Percentiles rank a stretch among this genome's conserved stretches.
phyloP scores from a whole-genome alignment of 805 yeast genomes.

The Cyberlindnera japonica region DNA sequence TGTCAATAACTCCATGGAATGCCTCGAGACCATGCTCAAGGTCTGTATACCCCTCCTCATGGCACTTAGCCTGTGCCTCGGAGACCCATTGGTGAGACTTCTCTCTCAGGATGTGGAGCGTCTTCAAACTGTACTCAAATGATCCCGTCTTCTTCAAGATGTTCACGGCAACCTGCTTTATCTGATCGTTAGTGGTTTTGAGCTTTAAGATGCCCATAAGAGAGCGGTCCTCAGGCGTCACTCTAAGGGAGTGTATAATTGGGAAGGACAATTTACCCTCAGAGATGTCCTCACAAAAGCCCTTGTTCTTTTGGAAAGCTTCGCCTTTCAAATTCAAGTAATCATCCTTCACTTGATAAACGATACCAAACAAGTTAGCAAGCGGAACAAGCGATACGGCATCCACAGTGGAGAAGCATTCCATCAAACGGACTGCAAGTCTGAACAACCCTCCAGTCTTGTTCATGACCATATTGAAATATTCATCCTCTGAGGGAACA shows the following conservation, averaged over 20 bases:
- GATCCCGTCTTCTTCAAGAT: slow-evolving; percentile 36
- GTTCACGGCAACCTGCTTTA: slow-evolving; percentile 49
- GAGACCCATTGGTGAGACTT: slow-evolving; percentile 14
- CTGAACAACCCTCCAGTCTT: slow-evolving; percentile 90
- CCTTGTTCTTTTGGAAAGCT: slow-evolving; percentile 57
- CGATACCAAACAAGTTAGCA: slow-evolving; percentile 73
- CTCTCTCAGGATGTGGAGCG: slow-evolving; percentile 11
- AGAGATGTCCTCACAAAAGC: slow-evolving; percentile 78
- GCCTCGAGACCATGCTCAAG: slow-evolving; percentile 1
- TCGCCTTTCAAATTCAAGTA: slow-evolving; percentile 61
- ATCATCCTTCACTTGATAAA: slow-evolving; percentile 87
- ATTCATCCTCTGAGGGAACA: slow-evolving; percentile 61
- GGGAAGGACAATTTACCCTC: slow-evolving; percentile 92
- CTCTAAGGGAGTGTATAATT: slow-evolving; percentile 59
- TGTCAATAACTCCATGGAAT: slow-evolving; percentile 10
- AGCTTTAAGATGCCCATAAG: slow-evolving; percentile 48
- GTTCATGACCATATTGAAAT: slow-evolving; percentile 76
- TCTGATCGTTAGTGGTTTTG: slow-evolving; percentile 45
- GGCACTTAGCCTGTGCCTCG: slow-evolving; percentile 4
- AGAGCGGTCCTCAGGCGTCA: slow-evolving; percentile 35
- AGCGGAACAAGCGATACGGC: slow-evolving; percentile 46
- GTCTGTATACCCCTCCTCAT: background rate
- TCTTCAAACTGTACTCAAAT: slow-evolving; percentile 18
- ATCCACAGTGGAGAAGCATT: slow-evolving; percentile 23
- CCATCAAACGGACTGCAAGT: slow-evolving; percentile 65